These are phyloP conservation scores for Paramecium tetraurelia DNA, from an alignment of 73 alveolate genomes.

Conservation along the genomic window DNA sequence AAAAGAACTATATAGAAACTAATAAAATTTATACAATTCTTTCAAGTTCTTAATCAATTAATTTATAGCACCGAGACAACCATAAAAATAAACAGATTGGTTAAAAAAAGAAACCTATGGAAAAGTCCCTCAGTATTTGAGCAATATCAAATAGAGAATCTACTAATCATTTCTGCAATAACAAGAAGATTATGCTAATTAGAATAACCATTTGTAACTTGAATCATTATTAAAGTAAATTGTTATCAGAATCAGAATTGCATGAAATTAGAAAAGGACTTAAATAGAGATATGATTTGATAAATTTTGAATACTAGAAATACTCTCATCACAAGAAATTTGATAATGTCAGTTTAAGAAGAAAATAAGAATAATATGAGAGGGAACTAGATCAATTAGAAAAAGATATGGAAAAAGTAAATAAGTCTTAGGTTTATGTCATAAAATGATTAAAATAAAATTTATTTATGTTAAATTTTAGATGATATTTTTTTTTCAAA, in stretches of 20 bases:
- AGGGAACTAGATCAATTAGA: not conserved
- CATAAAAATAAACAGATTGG: conserved; percentile 21
- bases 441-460: not conserved
- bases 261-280: conserved; percentile 65
- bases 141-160: conserved; percentile 61
- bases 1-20: conserved; percentile 67
- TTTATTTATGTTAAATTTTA: not conserved
- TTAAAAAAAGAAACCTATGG: conserved; percentile 66
- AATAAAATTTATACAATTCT: conserved; percentile 67
- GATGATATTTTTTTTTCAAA: conserved; percentile 51
- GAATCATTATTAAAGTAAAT: not conserved
- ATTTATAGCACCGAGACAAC: conserved; percentile 62
- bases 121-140: conserved; percentile 64
- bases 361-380: not conserved
- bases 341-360: conserved; percentile 70
- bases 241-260: conserved; percentile 64
- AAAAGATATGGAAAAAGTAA: conserved; percentile 21
- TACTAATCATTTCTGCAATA: conserved; percentile 64
- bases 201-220: not conserved
- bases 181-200: conserved; percentile 52
- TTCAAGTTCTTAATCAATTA: not conserved
- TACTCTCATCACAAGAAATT: conserved; percentile 63
- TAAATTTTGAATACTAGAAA: conserved; percentile 60
- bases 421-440: not conserved
- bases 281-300: conserved; percentile 62